Evolutionary conservation across 768 basidiomycete species (phyloP).

Genomic region (Amanita molliuscula): DNA sequence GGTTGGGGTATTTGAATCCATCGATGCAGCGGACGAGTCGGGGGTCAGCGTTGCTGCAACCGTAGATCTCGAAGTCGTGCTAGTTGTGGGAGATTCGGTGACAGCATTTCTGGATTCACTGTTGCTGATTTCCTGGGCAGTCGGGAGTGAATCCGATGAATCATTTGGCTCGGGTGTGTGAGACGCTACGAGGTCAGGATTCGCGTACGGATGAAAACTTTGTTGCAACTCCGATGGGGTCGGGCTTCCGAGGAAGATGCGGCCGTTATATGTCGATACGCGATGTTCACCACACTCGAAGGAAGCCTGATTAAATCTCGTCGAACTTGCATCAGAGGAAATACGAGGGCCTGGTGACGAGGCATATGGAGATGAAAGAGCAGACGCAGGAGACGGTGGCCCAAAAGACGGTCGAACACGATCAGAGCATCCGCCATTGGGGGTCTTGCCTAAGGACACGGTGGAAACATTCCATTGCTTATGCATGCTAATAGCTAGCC

Average conservation of each 20-base stretch:
- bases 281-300: background rate
- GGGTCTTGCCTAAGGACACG: constrained; percentile 33
- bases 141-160: constrained; percentile 14
- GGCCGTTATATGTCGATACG: constrained; percentile 7
- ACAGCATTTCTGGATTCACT: constrained; percentile 46
- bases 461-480: constrained; percentile 54
- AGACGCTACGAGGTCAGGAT: constrained; percentile 52
- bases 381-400: constrained; percentile 19
- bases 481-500: constrained; percentile 31
- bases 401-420: constrained; percentile 34
- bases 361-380: background rate
- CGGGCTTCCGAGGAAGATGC: constrained; percentile 9
- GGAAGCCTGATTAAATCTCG: background rate
- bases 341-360: background rate
- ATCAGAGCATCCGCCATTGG: constrained; percentile 19
- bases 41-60: constrained; percentile 23
- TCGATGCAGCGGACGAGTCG: constrained; percentile 24
- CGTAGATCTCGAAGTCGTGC: constrained; percentile 21
- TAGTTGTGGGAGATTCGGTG: constrained; percentile 26
- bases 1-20: constrained; percentile 19
- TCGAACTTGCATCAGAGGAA: background rate
- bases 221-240: constrained; percentile 23
- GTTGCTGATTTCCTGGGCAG: constrained; percentile 22
- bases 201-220: constrained; percentile 67
- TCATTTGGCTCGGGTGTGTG: constrained; percentile 23